Evolutionary conservation across 2,329 filamentous ascomycete genomes (phyloP).

Genomic region (Akanthomyces dipterigenus): DNA sequence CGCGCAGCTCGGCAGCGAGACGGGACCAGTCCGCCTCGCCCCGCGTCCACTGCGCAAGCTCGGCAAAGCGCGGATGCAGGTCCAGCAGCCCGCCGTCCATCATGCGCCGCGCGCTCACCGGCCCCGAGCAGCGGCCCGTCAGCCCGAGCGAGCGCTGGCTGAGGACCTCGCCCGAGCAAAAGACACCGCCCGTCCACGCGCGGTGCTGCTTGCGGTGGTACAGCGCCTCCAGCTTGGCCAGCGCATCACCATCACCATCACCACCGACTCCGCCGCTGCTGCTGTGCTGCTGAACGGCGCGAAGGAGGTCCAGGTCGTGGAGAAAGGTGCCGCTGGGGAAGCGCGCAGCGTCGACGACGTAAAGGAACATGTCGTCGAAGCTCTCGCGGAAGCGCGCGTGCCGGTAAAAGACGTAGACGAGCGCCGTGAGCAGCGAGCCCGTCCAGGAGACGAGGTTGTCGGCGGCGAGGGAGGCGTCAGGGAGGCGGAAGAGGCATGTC

Average conservation of each 20-base stretch:
- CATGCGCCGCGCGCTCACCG: not conserved
- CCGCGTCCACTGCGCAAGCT: not conserved
- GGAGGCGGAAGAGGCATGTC: constrained; percentile 1
- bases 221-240: not conserved
- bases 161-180: constrained; percentile 11
- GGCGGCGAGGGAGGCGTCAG: not conserved
- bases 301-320: constrained; percentile 4
- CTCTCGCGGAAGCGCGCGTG: not conserved
- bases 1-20: not conserved
- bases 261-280: too few species aligned
- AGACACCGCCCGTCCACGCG: not conserved
- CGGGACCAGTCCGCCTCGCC: not conserved
- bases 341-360: not conserved
- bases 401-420: constrained; percentile 7
- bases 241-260: too few species aligned
- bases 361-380: not conserved
- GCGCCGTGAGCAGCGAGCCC: constrained; percentile 9
- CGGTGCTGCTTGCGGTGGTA: not conserved
- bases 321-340: not conserved
- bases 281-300: not conserved
- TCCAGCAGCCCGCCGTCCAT: not conserved
- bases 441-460: constrained; percentile 13
- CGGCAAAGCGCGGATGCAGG: not conserved
- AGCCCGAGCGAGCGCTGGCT: constrained; percentile 6
- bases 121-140: not conserved